Evolutionary conservation across 768 basidiomycete species (phyloP).

Genomic region (Pluteus cervinus): DNA sequence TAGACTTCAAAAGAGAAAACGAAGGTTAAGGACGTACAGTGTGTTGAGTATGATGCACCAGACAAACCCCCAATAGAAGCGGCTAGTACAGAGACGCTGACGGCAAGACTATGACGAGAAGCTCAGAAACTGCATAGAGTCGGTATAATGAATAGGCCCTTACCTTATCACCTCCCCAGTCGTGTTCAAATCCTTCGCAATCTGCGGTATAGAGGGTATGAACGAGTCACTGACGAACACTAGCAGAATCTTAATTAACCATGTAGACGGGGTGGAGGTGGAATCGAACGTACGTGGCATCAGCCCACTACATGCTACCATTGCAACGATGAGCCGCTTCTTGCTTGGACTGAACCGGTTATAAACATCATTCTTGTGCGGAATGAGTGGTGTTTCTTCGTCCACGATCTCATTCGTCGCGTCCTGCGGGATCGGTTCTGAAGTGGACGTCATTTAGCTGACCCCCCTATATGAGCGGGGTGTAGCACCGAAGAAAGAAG

Average conservation of each 20-base stretch:
- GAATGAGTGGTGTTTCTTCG: too few relatives aligned
- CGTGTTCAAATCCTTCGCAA: constrained; percentile 58
- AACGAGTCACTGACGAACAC: constrained; percentile 68
- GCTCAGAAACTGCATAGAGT: not conserved
- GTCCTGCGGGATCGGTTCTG: too few relatives aligned
- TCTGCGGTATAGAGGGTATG: constrained; percentile 68
- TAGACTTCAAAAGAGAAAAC: not conserved
- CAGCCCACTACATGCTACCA: constrained; percentile 58
- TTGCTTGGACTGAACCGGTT: constrained; percentile 45
- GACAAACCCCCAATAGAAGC: constrained; percentile 25
- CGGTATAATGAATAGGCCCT: constrained; percentile 9
- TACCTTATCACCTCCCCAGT: constrained; percentile 55
- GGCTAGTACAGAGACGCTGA: constrained; percentile 29
- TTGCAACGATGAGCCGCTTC: constrained; percentile 49
- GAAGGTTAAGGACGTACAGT: constrained; percentile 22
- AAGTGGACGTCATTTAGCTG: too few relatives aligned
- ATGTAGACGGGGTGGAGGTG: not conserved
- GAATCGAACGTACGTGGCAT: constrained; percentile 45
- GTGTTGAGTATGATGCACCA: constrained; percentile 31
- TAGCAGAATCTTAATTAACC: constrained; percentile 18
- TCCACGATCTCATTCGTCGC: too few relatives aligned
- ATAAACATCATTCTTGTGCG: too few relatives aligned
- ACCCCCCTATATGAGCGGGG: too few relatives aligned
- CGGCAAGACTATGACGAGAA: constrained; percentile 23
- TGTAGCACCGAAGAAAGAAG: too few relatives aligned